phyloP scores from a whole-genome alignment of 2,329 filamentous ascomycete genomes.

The Tolypocladium capitatum region DNA sequence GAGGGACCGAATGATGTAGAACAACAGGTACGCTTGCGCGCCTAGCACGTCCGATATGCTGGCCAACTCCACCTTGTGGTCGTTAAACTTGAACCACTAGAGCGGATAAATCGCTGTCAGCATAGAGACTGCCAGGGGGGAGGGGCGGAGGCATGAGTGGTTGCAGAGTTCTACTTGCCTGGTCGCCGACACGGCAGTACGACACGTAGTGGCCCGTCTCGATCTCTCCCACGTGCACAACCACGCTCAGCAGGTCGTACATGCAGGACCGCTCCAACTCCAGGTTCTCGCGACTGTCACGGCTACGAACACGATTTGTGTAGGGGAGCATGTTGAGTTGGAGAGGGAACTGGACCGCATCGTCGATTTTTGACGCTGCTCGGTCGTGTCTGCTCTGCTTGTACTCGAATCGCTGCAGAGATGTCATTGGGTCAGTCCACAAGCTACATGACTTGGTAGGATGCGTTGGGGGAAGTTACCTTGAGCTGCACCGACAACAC shows the following conservation, averaged over 20 bases:
- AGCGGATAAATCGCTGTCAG: conserved; percentile 4
- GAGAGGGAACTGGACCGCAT: conserved; percentile 71
- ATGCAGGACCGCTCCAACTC: conserved; percentile 54
- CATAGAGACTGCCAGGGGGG: conserved; percentile 1
- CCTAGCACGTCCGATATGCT: conserved; percentile 72
- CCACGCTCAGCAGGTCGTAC: conserved; percentile 79
- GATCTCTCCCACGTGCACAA: conserved; percentile 87
- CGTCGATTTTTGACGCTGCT: conserved; percentile 75
- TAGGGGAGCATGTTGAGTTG: conserved; percentile 86
- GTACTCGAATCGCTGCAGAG: conserved; percentile 55
- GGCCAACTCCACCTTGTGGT: conserved; percentile 79
- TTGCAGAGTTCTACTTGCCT: conserved; percentile 23
- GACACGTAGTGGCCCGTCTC: conserved; percentile 86
- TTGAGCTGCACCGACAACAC: conserved; percentile 89
- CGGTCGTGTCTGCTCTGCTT: conserved; percentile 50
- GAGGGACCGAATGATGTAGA: conserved; percentile 62
- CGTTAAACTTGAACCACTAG: conserved; percentile 92
- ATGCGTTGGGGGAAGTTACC: conserved; percentile 30
- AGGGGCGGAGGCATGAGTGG: background rate
- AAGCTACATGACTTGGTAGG: background rate
- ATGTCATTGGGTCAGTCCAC: background rate
- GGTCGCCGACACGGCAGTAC: conserved; percentile 71
- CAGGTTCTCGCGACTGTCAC: conserved; percentile 37
- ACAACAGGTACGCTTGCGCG: conserved; percentile 80
- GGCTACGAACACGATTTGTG: conserved; percentile 50